phyloP scores from a whole-genome alignment of 805 yeast species.

The Candida schatavii region DNA sequence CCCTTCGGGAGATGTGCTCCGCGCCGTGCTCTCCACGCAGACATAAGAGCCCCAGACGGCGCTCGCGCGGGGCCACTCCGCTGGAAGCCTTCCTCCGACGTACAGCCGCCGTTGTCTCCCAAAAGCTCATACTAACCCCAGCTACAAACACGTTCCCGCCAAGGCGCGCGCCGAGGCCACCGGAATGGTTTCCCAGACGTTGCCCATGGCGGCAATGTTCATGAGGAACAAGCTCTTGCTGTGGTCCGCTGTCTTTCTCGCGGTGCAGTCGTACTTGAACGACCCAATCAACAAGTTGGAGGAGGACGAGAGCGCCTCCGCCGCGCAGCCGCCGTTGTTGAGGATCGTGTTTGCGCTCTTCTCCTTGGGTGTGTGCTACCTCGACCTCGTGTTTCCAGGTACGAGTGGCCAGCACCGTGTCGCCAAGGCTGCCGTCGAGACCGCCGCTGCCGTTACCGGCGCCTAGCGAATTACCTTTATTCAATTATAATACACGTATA shows the following conservation, averaged over 20 bases:
- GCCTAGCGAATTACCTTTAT: slow-evolving; percentile 2
- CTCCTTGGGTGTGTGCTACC: slow-evolving; percentile 51
- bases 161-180: slow-evolving; percentile 45
- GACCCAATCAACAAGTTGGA: slow-evolving; percentile 36
- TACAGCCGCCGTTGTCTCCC: no score
- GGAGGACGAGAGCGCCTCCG: slow-evolving; percentile 16
- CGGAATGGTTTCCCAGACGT: slow-evolving; percentile 50
- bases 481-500: slow-evolving; percentile 2
- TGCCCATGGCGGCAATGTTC: slow-evolving; percentile 71
- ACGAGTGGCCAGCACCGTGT: slow-evolving; percentile 28
- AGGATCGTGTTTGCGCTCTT: slow-evolving; percentile 44
- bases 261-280: slow-evolving; percentile 47
- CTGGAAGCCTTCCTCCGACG: not conserved
- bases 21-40: no score
- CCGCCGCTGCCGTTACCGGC: slow-evolving; percentile 19
- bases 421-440: slow-evolving; percentile 19
- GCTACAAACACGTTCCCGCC: slow-evolving; percentile 50
- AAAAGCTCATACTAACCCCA: slow-evolving; percentile 7
- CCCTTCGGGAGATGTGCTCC: no score
- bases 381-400: slow-evolving; percentile 49
- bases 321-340: slow-evolving; percentile 46
- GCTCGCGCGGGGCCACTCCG: not conserved
- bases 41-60: no score
- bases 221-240: slow-evolving; percentile 55
- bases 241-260: slow-evolving; percentile 54